Evolutionary conservation across 192 early-diverging fungal species (phyloP), one percentile per base, ranked within the genome.

Genomic region (Linnemannia exigua): DNA sequence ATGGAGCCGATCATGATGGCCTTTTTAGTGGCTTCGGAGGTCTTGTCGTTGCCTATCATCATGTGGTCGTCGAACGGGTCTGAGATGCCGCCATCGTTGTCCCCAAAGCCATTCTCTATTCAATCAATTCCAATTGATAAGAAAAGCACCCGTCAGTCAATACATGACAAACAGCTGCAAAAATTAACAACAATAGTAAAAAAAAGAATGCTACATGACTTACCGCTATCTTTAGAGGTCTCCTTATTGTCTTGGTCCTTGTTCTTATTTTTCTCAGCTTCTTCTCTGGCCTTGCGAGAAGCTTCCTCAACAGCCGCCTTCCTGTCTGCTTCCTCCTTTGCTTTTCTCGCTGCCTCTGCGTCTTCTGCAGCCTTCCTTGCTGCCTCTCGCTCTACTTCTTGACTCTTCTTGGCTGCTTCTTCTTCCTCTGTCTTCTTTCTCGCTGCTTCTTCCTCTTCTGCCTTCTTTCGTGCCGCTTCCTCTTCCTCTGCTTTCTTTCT

Each of bases 301-400:
- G 54, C 54, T 25, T 58, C 54, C n/a, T 58, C 54, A 58, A 58
- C n/a, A 58, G 54, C 54, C 1, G 54, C 54, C 54, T 58, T 58
- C 54, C 4, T 58, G 16, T 58, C 54, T 25, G 54, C 54, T 11
- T 58, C 54, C 54, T 58, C 54, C n/a, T 58, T 58, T 28, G 54
- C 54, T n/a, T 11, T 58, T 5, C n/a, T n/a, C 20, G 54, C 54
- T 25, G 54, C 54, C n/a, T 58, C 54, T 58, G 54, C n/a, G 5
- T 58, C 54, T n/a, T 58, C 54, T 25, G n/a, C 54, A 8, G 54
- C 54, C 54, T 58, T 58, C n/a, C n/a, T 58, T 28, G 51, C 51
- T 52, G 20, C 19, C 51, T 52, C 51, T 22, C 20, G 15, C 51
- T 52, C 51, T 5, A 19, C 51, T 52, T 52, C 51, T 5, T 22